Percentiles rank a stretch among this genome's conserved stretches.
Conservation (phyloP, 495 filamentous ascomycete genomes). For the Paragyromitra xinjiangensis region DNA sequence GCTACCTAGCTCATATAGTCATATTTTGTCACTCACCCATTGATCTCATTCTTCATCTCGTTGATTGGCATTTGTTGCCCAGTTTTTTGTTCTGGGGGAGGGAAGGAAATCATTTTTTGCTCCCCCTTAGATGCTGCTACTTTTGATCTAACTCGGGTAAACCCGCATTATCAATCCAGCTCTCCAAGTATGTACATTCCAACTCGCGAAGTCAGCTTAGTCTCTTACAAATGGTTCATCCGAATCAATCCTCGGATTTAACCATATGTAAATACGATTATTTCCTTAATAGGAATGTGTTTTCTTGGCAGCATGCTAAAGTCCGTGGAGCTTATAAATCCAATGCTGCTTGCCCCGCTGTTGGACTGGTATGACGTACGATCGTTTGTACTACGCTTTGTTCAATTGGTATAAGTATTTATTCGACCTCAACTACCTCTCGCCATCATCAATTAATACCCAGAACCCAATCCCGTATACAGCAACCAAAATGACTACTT, state of each 20-base stretch:
- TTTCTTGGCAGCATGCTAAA: not conserved
- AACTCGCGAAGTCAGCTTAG: no score
- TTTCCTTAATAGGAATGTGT: conserved; percentile 5
- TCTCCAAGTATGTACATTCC: not conserved
- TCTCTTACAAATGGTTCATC: no score
- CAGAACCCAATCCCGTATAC: not conserved
- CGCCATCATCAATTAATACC: not conserved
- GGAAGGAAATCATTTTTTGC: not conserved
- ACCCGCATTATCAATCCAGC: not conserved
- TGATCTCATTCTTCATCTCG: not conserved
- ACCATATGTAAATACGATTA: not conserved
- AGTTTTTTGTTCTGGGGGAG: not conserved
- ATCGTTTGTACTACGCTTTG: not conserved
- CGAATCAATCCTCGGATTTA: not conserved
- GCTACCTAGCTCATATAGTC: not conserved
- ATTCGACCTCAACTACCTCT: not conserved
- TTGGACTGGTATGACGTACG: conserved; percentile 10
- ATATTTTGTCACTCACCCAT: not conserved
- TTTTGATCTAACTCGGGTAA: no score
- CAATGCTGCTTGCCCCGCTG: not conserved
- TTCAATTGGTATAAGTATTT: conserved; percentile 40
- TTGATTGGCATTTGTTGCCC: not conserved
- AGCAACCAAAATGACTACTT: conserved; percentile 37
- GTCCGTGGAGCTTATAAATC: conserved; percentile 23
- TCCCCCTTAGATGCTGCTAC: not conserved